phyloP scores from a whole-genome alignment of 306 rosid genomes.

The Rosa multiflora region DNA sequence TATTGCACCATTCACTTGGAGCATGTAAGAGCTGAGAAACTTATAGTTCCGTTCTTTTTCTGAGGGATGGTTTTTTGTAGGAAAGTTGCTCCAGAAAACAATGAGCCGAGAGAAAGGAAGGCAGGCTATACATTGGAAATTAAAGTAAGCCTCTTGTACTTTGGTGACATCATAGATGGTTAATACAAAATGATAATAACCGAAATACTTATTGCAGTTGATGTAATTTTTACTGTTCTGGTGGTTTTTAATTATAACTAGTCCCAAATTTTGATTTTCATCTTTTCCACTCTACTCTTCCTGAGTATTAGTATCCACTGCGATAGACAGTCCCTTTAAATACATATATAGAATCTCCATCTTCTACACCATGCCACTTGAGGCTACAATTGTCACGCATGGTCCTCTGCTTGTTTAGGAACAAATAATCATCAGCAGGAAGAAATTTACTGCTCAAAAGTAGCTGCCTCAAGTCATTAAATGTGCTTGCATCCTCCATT shows the following conservation, averaged over 20 bases:
- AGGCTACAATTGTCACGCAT: slow-evolving; percentile 75
- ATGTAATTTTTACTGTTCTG: background rate
- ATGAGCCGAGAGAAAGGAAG: background rate
- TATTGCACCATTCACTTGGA: background rate
- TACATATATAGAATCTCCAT: slow-evolving; percentile 70
- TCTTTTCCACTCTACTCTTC: background rate
- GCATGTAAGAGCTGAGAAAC: background rate
- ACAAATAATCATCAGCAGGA: slow-evolving; percentile 69
- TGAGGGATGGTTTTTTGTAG: background rate
- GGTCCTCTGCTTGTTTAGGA: slow-evolving; percentile 82
- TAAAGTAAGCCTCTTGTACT: background rate
- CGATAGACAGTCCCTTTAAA: slow-evolving; percentile 68
- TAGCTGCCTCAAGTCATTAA: slow-evolving; percentile 53
- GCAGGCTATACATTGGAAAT: background rate
- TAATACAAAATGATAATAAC: background rate
- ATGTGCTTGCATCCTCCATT: slow-evolving; percentile 58
- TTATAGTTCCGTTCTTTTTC: background rate
- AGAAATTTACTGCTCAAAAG: slow-evolving; percentile 52
- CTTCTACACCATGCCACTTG: slow-evolving; percentile 79
- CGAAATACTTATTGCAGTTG: background rate
- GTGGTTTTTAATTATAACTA: background rate
- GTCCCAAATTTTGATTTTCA: background rate
- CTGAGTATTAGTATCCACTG: slow-evolving; percentile 17
- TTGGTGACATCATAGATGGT: background rate
- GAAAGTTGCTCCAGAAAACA: background rate